These are phyloP conservation scores for Simplicillium sp. DNA, from an alignment of 2,329 filamentous ascomycete species.

Conservation along the genomic window DNA sequence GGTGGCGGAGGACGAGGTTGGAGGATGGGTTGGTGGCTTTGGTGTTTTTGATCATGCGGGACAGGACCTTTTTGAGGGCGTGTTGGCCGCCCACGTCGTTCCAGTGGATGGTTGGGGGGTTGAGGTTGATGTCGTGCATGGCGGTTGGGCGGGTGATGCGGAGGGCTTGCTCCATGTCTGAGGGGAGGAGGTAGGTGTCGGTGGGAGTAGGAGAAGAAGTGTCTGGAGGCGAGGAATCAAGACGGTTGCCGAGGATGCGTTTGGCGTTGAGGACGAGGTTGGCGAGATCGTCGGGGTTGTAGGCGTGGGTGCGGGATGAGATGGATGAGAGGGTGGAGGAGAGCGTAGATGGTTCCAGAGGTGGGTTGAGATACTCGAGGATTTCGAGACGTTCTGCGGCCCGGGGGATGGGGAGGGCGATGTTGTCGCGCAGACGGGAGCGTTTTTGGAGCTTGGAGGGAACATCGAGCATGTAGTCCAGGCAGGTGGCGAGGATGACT, in stretches of 20 bases:
- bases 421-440: conserved; percentile 55
- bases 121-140: conserved; percentile 82
- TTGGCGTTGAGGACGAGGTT: conserved; percentile 40
- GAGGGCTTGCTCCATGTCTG: conserved; percentile 58
- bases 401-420: conserved; percentile 72
- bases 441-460: conserved; percentile 57
- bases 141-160: conserved; percentile 67
- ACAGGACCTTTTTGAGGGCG: conserved; percentile 56
- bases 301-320: conserved; percentile 75
- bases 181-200: conserved; percentile 18
- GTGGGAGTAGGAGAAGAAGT: background rate
- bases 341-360: conserved; percentile 34
- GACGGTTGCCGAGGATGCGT: conserved; percentile 14
- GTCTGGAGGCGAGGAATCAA: conserved; percentile 13
- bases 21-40: conserved; percentile 23
- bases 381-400: conserved; percentile 63
- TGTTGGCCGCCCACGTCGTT: conserved; percentile 80
- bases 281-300: conserved; percentile 69
- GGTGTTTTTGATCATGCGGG: conserved; percentile 35
- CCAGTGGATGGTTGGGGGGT: conserved; percentile 81
- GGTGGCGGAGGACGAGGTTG: conserved; percentile 33
- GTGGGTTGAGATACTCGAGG: conserved; percentile 47
- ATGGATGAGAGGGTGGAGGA: conserved; percentile 49
- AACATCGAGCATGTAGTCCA: conserved; percentile 62
- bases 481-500: conserved; percentile 64